Evolutionary conservation across 768 basidiomycete genomes (phyloP).

Genomic region (Boletus barrowsii): DNA sequence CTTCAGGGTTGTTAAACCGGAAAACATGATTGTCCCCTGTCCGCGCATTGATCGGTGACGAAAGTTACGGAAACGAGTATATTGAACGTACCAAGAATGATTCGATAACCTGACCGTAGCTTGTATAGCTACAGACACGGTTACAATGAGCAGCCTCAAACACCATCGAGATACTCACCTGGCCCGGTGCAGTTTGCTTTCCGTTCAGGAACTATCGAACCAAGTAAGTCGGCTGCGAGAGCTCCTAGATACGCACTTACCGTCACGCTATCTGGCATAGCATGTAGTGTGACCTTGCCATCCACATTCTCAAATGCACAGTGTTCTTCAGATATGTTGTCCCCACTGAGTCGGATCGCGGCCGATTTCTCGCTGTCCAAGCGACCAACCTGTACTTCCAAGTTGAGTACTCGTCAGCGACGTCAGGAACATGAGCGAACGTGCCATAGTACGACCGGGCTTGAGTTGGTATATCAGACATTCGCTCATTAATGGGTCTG

Average conservation of each 20-base stretch:
- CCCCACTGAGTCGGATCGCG: conserved; percentile 89
- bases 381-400: conserved; percentile 66
- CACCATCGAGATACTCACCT: conserved; percentile 45
- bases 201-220: conserved; percentile 83
- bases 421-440: conserved; percentile 21
- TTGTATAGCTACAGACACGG: conserved; percentile 56
- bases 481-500: conserved; percentile 96
- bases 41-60: conserved; percentile 5
- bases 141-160: conserved; percentile 7
- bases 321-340: conserved; percentile 89
- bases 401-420: conserved; percentile 13
- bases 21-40: conserved; percentile 96
- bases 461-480: conserved; percentile 93
- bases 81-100: conserved; percentile 75
- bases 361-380: conserved; percentile 77
- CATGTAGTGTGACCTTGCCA: conserved; percentile 79
- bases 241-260: conserved; percentile 41
- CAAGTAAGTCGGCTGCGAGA: conserved; percentile 12
- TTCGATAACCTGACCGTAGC: conserved; percentile 90
- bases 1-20: conserved; percentile 93
- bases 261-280: conserved; percentile 78
- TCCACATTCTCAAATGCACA: conserved; percentile 87
- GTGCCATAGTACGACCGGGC: conserved; percentile 71
- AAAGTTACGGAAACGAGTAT: neutral
- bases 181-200: conserved; percentile 73